Conservation (phyloP, 345 rosid genomes). For the Boechera stricta region DNA sequence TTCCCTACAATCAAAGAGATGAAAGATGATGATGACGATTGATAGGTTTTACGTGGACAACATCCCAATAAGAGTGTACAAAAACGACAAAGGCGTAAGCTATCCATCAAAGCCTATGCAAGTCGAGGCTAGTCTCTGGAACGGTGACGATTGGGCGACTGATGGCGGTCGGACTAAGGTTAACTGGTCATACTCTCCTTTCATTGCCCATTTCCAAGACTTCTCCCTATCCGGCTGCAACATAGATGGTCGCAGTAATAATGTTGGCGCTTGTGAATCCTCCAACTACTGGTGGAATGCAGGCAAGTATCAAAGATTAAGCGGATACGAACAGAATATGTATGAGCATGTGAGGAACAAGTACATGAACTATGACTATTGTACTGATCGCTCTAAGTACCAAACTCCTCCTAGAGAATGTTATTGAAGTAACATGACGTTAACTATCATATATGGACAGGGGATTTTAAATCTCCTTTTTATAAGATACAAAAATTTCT, state of each 20-base stretch:
- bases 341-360: conserved; percentile 35
- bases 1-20: too few species aligned
- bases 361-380: conserved; percentile 48
- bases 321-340: conserved; percentile 20
- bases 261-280: conserved; percentile 39
- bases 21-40: neutral
- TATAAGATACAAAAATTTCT: neutral
- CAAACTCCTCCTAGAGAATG: conserved; percentile 39
- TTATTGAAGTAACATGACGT: conserved; percentile 19
- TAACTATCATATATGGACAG: neutral
- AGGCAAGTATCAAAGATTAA: conserved; percentile 34
- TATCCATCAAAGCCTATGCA: conserved; percentile 65
- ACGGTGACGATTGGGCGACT: conserved; percentile 73
- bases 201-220: conserved; percentile 56
- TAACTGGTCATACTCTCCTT: conserved; percentile 68
- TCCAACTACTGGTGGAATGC: conserved; percentile 68
- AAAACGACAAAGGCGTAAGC: conserved; percentile 57
- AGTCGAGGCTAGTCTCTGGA: conserved; percentile 69
- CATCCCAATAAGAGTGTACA: conserved; percentile 74
- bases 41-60: conserved; percentile 66
- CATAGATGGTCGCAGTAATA: conserved; percentile 20
- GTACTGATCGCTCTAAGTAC: conserved; percentile 32
- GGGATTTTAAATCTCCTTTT: neutral
- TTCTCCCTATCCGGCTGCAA: conserved; percentile 60
- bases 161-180: conserved; percentile 65